Conservation (phyloP, 2,329 filamentous ascomycete genomes). For the Fusarium humuli region DNA sequence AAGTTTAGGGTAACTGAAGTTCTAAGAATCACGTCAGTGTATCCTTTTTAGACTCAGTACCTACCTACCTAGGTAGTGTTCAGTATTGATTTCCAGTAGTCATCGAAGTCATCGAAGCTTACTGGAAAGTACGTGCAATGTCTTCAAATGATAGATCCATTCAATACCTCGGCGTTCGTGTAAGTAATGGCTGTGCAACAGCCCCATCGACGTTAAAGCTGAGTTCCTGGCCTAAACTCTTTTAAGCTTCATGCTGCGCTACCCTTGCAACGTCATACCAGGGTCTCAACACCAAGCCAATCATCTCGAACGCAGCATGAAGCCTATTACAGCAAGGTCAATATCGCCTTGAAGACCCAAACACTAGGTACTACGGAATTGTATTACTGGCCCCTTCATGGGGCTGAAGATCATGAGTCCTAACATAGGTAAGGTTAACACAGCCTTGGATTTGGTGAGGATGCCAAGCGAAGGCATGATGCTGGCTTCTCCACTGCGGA, state of each 20-base stretch:
- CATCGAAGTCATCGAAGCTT: accelerated
- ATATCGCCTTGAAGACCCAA: background rate
- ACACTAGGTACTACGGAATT: background rate
- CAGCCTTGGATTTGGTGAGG: background rate
- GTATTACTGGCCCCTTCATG: too few relatives aligned
- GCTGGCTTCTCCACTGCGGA: background rate
- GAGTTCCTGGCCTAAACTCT: conserved; percentile 5
- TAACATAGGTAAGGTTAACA: background rate
- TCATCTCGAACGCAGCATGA: conserved; percentile 2
- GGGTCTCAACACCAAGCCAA: background rate
- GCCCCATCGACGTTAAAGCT: background rate
- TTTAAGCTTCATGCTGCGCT: conserved; percentile 19
- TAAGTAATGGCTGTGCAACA: background rate
- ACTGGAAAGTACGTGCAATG: too few relatives aligned
- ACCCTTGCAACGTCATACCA: background rate
- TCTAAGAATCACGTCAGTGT: background rate
- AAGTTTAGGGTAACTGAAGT: background rate
- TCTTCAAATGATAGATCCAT: background rate
- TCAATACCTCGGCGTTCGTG: background rate
- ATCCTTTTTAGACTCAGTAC: background rate
- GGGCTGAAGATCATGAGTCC: too few relatives aligned
- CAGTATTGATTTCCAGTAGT: background rate
- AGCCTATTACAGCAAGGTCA: conserved; percentile 8
- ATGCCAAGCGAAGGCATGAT: background rate
- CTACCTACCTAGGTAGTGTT: background rate